Base-by-base conservation (phyloP, 2,329 filamentous ascomycete species). In the Purpureocillium takamizusanense region DNA sequence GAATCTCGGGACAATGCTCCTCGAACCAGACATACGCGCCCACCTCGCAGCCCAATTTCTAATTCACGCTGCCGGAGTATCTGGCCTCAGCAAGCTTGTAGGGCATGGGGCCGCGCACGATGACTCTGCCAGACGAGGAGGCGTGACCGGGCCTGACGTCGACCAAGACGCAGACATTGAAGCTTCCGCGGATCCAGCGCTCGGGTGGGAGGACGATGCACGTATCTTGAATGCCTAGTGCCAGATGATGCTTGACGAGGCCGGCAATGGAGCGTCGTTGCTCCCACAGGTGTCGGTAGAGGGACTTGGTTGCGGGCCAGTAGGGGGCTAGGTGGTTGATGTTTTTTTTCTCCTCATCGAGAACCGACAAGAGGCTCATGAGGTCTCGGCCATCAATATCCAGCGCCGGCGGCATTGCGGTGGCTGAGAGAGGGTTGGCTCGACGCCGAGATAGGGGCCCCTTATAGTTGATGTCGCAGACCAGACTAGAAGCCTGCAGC, bases 1-100 rank as follows among this genome's bases (percentile, higher is more conserved):
- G 47, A 18, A 55, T 41, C 21, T 49, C 44, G 7, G 46, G 42
- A 36, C 53, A 56, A 33, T 51, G 30, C 32, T 52, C 36, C 38
- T 54, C 45, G 30, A 56, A 42, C 51, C 49, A 56, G 2, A 36
- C 31, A 29, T 54, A 55, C 5, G 51, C 40, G 12, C 39, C 51
- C 3, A 51, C 47, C 35, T 56, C 52, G n/a, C 38, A 42, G 17
- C 49, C 33, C n/a, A 68, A 14, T 51, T 69, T 69, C 50, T 69
- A 64, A 27, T 69, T 58, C 12, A 57, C 53, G 31, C 57, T 66
- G 11, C 63, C 65, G 11, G 62, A 61, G 37, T 56, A 50, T 12
- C 33, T 41, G 6, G 38, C 38, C 40, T 68, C 64, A 14, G 62
- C 65, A 14, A 65, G 46, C 36, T 58, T 60, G 38, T 55, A 54